Evolutionary conservation across 257 asterid species (phyloP).

Genomic region (Sherardia arvensis): DNA sequence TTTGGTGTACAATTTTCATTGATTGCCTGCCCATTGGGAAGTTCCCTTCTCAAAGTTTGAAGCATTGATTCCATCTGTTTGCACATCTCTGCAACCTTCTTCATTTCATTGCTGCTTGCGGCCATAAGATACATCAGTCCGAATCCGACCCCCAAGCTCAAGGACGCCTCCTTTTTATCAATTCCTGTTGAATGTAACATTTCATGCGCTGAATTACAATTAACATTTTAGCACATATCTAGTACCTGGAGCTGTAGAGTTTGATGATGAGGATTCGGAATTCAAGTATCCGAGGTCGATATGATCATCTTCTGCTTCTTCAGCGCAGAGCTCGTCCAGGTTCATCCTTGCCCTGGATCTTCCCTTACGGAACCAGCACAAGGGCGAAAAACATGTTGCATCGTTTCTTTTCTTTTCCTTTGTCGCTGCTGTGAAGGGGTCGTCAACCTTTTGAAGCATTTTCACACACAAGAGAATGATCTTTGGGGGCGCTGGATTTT

Average conservation of each 20-base stretch:
- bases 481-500: background rate
- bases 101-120: slow-evolving; percentile 36
- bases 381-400: slow-evolving; percentile 7
- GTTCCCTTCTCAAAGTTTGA: slow-evolving; percentile 28
- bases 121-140: slow-evolving; percentile 49
- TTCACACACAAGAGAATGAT: background rate
- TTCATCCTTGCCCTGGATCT: background rate
- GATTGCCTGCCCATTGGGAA: slow-evolving; percentile 17
- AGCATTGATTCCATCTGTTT: slow-evolving; percentile 35
- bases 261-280: background rate
- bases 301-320: background rate
- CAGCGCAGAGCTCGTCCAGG: background rate
- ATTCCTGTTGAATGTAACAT: slow-evolving; percentile 17
- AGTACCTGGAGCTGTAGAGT: no score
- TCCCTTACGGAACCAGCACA: slow-evolving; percentile 3
- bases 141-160: slow-evolving; percentile 52
- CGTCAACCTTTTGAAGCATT: slow-evolving; percentile 4
- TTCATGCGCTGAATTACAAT: no score
- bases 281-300: slow-evolving; percentile 2
- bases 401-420: background rate
- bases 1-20: slow-evolving; percentile 11
- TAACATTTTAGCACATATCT: no score
- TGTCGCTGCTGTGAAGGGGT: slow-evolving; percentile 6
- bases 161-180: slow-evolving; percentile 29
- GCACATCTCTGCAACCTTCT: slow-evolving; percentile 39